Conservation (phyloP, 805 yeast genomes). For the Brettanomyces sp. region DNA sequence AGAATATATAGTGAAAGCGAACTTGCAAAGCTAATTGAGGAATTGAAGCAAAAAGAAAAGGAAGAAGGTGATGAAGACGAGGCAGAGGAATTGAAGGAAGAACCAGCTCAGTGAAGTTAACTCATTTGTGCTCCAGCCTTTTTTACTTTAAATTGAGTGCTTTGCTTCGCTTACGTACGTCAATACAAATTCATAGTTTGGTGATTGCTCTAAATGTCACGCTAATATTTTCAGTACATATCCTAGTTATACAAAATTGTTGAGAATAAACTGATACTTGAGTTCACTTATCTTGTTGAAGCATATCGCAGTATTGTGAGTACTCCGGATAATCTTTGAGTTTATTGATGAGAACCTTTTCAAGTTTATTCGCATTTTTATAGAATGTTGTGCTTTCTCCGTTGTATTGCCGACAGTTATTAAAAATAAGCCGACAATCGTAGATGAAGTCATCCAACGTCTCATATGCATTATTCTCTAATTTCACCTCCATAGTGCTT, state of each 20-base stretch:
- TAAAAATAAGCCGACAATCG: constrained; percentile 78
- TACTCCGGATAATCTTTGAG: constrained; percentile 89
- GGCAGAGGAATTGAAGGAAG: not conserved
- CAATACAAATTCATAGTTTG: not conserved
- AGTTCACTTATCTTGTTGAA: constrained; percentile 9
- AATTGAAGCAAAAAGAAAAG: constrained; percentile 60
- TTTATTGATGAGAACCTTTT: constrained; percentile 75
- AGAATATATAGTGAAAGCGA: constrained; percentile 74
- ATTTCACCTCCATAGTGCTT: constrained; percentile 87
- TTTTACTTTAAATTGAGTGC: not conserved
- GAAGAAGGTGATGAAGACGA: constrained; percentile 26
- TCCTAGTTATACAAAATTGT: too few relatives aligned
- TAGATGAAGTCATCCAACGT: constrained; percentile 85
- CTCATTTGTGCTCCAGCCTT: not conserved
- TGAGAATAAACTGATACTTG: not conserved
- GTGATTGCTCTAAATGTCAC: not conserved
- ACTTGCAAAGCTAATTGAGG: constrained; percentile 72
- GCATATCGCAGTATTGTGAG: constrained; percentile 62
- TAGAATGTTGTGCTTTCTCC: constrained; percentile 91
- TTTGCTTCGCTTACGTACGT: not conserved
- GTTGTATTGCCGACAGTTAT: constrained; percentile 87
- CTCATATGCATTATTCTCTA: constrained; percentile 86
- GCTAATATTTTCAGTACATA: too few relatives aligned
- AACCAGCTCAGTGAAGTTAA: not conserved
- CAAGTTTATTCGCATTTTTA: constrained; percentile 90